These are phyloP conservation scores for Camellia oleifera DNA, from an alignment of 179 eudicot species.

Conservation along the genomic window DNA sequence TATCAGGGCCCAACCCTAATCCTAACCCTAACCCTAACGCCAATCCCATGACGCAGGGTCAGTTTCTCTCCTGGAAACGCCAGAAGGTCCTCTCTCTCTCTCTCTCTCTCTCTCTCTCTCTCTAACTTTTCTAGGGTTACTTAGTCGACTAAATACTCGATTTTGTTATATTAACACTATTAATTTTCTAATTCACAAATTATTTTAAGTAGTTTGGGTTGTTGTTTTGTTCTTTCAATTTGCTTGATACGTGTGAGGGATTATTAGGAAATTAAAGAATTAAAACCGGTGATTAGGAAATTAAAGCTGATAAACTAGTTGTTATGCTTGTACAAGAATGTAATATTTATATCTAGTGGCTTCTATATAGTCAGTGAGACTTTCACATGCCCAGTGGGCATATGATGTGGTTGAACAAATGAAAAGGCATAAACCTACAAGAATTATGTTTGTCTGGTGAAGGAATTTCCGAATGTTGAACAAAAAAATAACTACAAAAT, in stretches of 20 bases:
- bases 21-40: slow-evolving; percentile 14
- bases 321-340: neutral
- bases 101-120: neutral
- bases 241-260: neutral
- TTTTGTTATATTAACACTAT: neutral
- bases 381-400: neutral
- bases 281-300: neutral
- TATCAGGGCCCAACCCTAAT: slow-evolving; percentile 7
- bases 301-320: neutral
- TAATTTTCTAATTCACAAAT: neutral
- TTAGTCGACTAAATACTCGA: neutral
- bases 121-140: neutral
- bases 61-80: slow-evolving; percentile 44
- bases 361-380: neutral
- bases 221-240: neutral
- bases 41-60: slow-evolving; percentile 28
- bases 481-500: neutral
- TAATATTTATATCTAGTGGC: neutral
- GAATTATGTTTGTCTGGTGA: neutral
- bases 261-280: neutral
- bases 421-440: too few species aligned
- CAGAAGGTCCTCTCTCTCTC: slow-evolving; percentile 32
- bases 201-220: neutral
- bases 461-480: neutral
- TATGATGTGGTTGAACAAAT: neutral